Evolutionary conservation across 805 yeast genomes (phyloP).

Genomic region (Dipodascopsis uninucleata): DNA sequence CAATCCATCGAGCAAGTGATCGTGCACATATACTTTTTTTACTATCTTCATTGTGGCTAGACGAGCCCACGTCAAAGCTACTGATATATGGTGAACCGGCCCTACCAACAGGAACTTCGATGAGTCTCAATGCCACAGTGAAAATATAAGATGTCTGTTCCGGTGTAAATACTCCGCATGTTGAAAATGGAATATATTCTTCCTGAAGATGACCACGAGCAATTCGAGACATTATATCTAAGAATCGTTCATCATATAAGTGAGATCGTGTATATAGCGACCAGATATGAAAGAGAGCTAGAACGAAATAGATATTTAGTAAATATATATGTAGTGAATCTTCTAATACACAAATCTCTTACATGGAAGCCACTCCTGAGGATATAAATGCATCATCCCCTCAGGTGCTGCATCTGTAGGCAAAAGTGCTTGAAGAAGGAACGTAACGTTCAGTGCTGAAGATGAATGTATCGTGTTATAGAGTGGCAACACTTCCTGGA

Average conservation of each 20-base stretch:
- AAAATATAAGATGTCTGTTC: slow-evolving; percentile 59
- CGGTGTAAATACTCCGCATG: slow-evolving; percentile 60
- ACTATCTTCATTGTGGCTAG: slow-evolving; percentile 8
- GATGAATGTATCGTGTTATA: slow-evolving; percentile 10
- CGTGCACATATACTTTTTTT: slow-evolving; percentile 30
- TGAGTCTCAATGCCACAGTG: slow-evolving; percentile 42
- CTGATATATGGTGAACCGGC: slow-evolving; percentile 42
- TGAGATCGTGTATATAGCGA: slow-evolving; percentile 46
- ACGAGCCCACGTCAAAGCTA: slow-evolving; percentile 9
- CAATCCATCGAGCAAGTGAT: slow-evolving; percentile 50
- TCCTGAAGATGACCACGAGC: slow-evolving; percentile 41
- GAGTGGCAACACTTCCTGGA: slow-evolving; percentile 32
- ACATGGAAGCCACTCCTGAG: slow-evolving; percentile 24
- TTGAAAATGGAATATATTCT: slow-evolving; percentile 40
- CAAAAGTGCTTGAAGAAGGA: slow-evolving; percentile 7
- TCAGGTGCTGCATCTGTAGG: slow-evolving; percentile 11
- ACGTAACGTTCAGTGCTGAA: slow-evolving; percentile 8
- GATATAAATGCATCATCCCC: slow-evolving; percentile 4
- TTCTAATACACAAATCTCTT: slow-evolving; percentile 2
- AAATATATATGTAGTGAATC: not conserved
- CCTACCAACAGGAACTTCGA: slow-evolving; percentile 48
- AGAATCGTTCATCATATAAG: slow-evolving; percentile 59
- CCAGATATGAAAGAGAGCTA: slow-evolving; percentile 69
- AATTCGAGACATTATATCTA: slow-evolving; percentile 61
- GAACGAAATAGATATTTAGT: too few relatives aligned